Evolutionary conservation across 2,329 filamentous ascomycete genomes (phyloP).

Genomic region (Hypoxylon sp.): DNA sequence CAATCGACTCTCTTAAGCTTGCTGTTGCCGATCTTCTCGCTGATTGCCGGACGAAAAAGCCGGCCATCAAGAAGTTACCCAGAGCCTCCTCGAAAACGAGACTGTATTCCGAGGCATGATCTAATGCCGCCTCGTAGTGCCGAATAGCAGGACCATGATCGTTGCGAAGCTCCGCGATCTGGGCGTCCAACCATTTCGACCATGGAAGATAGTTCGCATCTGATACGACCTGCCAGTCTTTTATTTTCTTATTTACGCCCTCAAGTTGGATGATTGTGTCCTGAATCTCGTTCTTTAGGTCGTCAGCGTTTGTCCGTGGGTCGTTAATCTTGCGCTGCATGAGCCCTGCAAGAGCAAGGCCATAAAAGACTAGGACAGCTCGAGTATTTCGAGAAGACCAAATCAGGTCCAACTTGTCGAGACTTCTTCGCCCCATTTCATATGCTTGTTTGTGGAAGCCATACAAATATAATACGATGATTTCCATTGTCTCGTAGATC

Average conservation of each 20-base stretch:
- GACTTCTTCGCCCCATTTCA: constrained; percentile 66
- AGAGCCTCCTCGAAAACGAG: constrained; percentile 80
- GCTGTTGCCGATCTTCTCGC: constrained; percentile 77
- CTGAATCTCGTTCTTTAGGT: constrained; percentile 59
- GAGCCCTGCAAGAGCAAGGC: constrained; percentile 67
- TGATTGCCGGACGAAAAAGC: constrained; percentile 74
- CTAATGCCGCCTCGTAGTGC: constrained; percentile 77
- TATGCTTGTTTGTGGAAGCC: constrained; percentile 72
- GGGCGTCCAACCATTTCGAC: constrained; percentile 76
- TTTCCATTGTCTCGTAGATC: constrained; percentile 76
- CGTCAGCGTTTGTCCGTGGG: constrained; percentile 59
- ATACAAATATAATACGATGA: constrained; percentile 73
- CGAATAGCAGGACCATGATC: constrained; percentile 71
- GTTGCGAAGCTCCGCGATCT: constrained; percentile 72
- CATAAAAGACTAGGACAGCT: constrained; percentile 71
- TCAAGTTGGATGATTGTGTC: constrained; percentile 67
- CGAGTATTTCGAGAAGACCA: constrained; percentile 73
- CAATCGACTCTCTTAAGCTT: constrained; percentile 76
- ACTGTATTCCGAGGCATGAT: constrained; percentile 76
- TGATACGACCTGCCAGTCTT: constrained; percentile 73
- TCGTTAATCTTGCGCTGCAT: constrained; percentile 65
- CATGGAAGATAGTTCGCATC: constrained; percentile 79
- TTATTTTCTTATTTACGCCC: constrained; percentile 70
- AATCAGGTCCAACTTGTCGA: constrained; percentile 62
- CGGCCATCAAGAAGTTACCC: constrained; percentile 79